Conservation (phyloP, 345 rosid species). For the Eutrema yunnanense region DNA sequence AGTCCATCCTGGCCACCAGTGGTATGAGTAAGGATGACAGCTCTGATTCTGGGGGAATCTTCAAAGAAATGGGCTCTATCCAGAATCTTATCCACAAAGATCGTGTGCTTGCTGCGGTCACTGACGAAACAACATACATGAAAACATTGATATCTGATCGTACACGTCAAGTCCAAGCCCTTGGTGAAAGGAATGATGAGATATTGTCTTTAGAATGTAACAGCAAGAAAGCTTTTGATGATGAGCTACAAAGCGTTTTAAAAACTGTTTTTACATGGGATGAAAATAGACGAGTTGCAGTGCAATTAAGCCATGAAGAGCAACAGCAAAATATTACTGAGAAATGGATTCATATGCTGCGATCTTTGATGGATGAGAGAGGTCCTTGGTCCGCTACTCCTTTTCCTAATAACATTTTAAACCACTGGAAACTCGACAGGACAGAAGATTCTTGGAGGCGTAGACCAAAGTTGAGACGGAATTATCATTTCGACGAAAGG, state of each 20-base stretch:
- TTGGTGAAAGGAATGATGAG: conserved; percentile 56
- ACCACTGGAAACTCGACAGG: conserved; percentile 95
- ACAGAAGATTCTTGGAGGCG: conserved; percentile 96
- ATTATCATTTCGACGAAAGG: conserved; percentile 86
- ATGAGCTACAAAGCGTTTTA: conserved; percentile 60
- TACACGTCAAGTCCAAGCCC: conserved; percentile 57
- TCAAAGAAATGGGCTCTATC: conserved; percentile 58
- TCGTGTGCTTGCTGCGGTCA: conserved; percentile 72
- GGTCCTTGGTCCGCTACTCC: conserved; percentile 99
- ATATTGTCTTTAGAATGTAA: conserved; percentile 44
- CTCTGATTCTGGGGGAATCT: conserved; percentile 52
- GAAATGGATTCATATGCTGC: conserved; percentile 95
- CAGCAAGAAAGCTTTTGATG: conserved; percentile 64
- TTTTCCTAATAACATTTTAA: conserved; percentile 66
- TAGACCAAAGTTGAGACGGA: conserved; percentile 82
- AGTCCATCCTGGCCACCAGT: conserved; percentile 70
- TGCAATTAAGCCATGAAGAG: conserved; percentile 71
- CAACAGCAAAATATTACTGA: conserved; percentile 85
- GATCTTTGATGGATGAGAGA: conserved; percentile 89
- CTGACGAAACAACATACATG: conserved; percentile 78
- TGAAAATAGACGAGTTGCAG: conserved; percentile 66
- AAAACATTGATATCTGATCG: conserved; percentile 63
- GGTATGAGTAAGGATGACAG: conserved; percentile 68
- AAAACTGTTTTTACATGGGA: conserved; percentile 65
- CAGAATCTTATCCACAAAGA: conserved; percentile 85